Conservation (phyloP, 257 asterid genomes). For the Solanum chmielewskii region DNA sequence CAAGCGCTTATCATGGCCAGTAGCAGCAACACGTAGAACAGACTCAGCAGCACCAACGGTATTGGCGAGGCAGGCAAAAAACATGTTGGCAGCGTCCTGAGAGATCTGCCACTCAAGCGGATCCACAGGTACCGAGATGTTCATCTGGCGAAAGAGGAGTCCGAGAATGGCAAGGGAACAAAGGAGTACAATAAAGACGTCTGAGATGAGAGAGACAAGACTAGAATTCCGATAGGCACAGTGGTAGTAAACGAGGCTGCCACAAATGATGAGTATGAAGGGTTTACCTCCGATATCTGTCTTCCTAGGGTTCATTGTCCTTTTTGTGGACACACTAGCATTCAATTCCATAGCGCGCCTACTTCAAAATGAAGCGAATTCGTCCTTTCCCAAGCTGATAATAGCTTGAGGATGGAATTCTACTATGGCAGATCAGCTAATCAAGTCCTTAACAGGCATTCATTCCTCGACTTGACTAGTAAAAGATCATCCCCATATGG, state of each 20-base stretch:
- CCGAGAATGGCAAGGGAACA: constrained; percentile 95
- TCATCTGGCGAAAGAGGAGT: constrained; percentile 96
- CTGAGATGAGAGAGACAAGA: constrained; percentile 69
- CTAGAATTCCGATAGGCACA: constrained; percentile 78
- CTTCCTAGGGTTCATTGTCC: not conserved
- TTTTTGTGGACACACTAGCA: not conserved
- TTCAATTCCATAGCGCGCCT: not conserved
- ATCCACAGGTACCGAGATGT: constrained; percentile 91
- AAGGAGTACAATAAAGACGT: constrained; percentile 81
- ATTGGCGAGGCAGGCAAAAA: constrained; percentile 87
- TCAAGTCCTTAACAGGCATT: not conserved
- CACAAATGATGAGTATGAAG: constrained; percentile 52
- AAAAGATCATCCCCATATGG: not conserved
- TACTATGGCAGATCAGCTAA: not conserved
- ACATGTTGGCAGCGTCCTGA: constrained; percentile 67
- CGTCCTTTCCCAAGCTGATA: not conserved
- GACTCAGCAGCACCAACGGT: constrained; percentile 98
- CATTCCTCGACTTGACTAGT: not conserved
- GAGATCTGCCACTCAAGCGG: constrained; percentile 99
- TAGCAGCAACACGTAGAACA: constrained; percentile 95
- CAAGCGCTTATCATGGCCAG: constrained; percentile 93
- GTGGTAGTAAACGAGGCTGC: constrained; percentile 80
- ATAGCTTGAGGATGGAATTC: not conserved
- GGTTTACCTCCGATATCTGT: constrained; percentile 11
- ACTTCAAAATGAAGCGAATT: not conserved